Conservation (phyloP, 1,284 basidiomycete genomes). For the Sanghuangporus sanghuang region DNA sequence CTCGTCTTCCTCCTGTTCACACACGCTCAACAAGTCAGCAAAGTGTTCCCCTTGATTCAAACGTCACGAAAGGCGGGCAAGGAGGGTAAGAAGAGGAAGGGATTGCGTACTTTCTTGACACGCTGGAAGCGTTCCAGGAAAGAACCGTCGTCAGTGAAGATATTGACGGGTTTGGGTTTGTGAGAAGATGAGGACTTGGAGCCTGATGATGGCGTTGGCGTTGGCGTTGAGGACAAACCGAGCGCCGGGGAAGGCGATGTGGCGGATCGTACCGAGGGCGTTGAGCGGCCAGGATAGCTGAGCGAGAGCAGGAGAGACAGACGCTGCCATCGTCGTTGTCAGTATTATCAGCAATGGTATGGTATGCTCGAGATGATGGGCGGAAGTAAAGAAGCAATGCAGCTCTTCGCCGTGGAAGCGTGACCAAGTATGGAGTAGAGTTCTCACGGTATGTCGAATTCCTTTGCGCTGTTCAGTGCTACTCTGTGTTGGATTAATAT, state of each 20-base stretch:
- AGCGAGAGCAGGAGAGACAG: not conserved
- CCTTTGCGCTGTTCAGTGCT: too few species aligned
- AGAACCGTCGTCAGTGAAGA: constrained; percentile 56
- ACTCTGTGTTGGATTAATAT: too few species aligned
- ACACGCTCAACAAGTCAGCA: not conserved
- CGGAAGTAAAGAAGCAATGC: too few species aligned
- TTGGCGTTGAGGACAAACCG: not conserved
- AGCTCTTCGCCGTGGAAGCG: too few species aligned
- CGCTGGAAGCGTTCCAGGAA: constrained; percentile 55
- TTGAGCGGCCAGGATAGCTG: not conserved
- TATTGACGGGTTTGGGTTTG: constrained; percentile 45
- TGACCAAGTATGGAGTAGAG: too few species aligned
- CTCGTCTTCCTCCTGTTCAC: constrained; percentile 50
- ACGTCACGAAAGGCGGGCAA: not conserved
- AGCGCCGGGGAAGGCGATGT: not conserved
- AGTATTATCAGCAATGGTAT: not conserved
- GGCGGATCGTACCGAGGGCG: not conserved
- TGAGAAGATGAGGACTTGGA: constrained; percentile 3
- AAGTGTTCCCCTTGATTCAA: not conserved
- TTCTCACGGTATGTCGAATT: too few species aligned
- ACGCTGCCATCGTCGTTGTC: not conserved
- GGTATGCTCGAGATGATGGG: too few species aligned
- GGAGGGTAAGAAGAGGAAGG: not conserved
- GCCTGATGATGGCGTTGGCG: constrained; percentile 4
- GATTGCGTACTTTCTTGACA: constrained; percentile 38